These are phyloP conservation scores for Capsicum chinense DNA, from an alignment of 257 asterid species.

Conservation along the genomic window DNA sequence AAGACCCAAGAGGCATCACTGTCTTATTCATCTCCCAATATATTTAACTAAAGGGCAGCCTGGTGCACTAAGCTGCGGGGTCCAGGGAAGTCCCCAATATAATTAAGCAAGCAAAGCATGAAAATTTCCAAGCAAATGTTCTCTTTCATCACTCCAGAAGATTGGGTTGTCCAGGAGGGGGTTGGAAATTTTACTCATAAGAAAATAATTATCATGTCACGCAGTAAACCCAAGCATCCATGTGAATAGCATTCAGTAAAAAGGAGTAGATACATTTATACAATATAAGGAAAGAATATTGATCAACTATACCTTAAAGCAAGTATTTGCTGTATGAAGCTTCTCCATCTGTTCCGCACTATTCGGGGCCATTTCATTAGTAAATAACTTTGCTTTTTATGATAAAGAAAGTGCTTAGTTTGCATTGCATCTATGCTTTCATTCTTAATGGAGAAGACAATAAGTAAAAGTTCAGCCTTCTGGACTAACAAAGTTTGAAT, in stretches of 20 bases:
- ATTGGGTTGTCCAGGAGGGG: neutral
- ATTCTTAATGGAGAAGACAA: neutral
- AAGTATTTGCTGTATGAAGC: neutral
- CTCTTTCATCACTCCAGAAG: neutral
- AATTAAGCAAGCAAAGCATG: constrained; percentile 16
- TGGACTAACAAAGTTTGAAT: neutral
- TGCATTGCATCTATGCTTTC: neutral
- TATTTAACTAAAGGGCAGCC: neutral
- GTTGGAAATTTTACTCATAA: neutral
- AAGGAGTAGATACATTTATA: neutral
- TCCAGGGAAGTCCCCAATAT: neutral
- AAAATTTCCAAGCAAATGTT: neutral
- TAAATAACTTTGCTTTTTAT: neutral
- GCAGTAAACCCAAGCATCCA: neutral
- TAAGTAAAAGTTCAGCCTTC: constrained; percentile 10
- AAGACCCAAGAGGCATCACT: constrained; percentile 36
- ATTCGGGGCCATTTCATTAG: neutral
- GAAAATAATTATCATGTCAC: neutral
- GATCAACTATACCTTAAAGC: neutral
- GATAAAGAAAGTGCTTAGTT: neutral
- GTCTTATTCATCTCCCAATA: constrained; percentile 17
- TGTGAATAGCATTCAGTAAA: neutral
- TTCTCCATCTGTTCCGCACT: neutral
- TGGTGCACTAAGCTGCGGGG: too few relatives aligned
- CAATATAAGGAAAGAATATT: neutral